Conservation (phyloP, 805 yeast genomes). For the Metschnikowia corniflorae region DNA sequence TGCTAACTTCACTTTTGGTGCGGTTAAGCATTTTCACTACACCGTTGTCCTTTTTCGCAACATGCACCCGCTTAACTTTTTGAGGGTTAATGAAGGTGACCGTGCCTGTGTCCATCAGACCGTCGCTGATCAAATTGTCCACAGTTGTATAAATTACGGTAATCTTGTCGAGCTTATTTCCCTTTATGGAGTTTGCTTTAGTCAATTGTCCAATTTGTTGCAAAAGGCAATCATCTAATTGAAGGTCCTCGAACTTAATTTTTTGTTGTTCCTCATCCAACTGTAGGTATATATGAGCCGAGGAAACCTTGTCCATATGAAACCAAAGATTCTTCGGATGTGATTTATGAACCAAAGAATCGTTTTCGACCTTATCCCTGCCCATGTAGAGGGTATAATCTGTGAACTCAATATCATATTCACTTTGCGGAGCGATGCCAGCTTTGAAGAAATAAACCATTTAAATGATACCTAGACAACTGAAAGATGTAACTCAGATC, state of each 20-base stretch:
- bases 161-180: constrained; percentile 64
- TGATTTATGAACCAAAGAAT: constrained; percentile 53
- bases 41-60: constrained; percentile 55
- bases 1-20: constrained; percentile 54
- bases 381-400: constrained; percentile 55
- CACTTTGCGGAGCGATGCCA: constrained; percentile 4
- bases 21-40: constrained; percentile 60
- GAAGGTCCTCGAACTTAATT: constrained; percentile 37
- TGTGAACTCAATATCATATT: constrained; percentile 14
- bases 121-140: constrained; percentile 61
- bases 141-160: constrained; percentile 73
- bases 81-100: constrained; percentile 66
- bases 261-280: constrained; percentile 45
- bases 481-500: neutral
- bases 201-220: constrained; percentile 62
- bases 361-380: constrained; percentile 66
- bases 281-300: constrained; percentile 74
- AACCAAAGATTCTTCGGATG: constrained; percentile 72
- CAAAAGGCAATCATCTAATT: constrained; percentile 43
- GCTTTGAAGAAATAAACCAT: constrained; percentile 22
- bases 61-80: constrained; percentile 48
- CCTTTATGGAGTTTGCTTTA: constrained; percentile 73
- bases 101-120: constrained; percentile 74
- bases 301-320: constrained; percentile 71
- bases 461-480: too few species aligned